phyloP scores from a whole-genome alignment of 306 rosid genomes.

The Quillaja saponaria region DNA sequence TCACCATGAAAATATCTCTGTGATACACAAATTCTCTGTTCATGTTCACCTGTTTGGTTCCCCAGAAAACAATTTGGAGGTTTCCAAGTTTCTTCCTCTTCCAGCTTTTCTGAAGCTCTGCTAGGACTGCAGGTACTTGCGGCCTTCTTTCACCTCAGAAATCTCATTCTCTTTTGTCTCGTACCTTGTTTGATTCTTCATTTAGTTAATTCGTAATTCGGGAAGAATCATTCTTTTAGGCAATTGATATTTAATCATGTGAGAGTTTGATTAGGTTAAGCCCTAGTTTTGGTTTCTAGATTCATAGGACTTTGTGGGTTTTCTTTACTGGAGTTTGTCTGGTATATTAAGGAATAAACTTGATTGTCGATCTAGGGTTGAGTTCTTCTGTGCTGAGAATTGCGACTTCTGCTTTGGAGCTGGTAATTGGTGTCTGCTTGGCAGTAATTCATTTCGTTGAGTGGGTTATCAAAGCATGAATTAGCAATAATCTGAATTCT shows the following conservation, averaged over 20 bases:
- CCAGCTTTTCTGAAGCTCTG: slow-evolving; percentile 22
- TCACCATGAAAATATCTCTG: slow-evolving; percentile 38
- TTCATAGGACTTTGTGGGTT: slow-evolving; percentile 1
- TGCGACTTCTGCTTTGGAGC: not conserved
- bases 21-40: slow-evolving; percentile 25
- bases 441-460: slow-evolving; percentile 11
- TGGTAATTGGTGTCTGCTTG: slow-evolving; percentile 10
- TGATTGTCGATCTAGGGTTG: slow-evolving; percentile 35
- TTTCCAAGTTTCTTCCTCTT: slow-evolving; percentile 11
- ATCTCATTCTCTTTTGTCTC: slow-evolving; percentile 6
- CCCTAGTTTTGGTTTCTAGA: slow-evolving; percentile 8
- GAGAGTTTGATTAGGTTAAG: slow-evolving; percentile 16
- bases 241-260: slow-evolving; percentile 5
- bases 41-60: slow-evolving; percentile 17
- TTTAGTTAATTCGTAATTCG: not conserved
- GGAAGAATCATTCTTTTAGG: slow-evolving; percentile 1
- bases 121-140: slow-evolving; percentile 38
- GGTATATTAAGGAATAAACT: not conserved
- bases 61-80: slow-evolving; percentile 26
- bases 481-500: slow-evolving; percentile 1
- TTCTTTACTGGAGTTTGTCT: not conserved
- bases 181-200: not conserved
- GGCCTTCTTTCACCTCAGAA: slow-evolving; percentile 50
- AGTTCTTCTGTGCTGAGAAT: slow-evolving; percentile 12
- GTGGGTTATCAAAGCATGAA: slow-evolving; percentile 7